Percentiles rank a stretch among this genome's conserved stretches.
Evolutionary conservation across 352 stramenopile genomes (phyloP).

Genomic region (Pythium monospermum): DNA sequence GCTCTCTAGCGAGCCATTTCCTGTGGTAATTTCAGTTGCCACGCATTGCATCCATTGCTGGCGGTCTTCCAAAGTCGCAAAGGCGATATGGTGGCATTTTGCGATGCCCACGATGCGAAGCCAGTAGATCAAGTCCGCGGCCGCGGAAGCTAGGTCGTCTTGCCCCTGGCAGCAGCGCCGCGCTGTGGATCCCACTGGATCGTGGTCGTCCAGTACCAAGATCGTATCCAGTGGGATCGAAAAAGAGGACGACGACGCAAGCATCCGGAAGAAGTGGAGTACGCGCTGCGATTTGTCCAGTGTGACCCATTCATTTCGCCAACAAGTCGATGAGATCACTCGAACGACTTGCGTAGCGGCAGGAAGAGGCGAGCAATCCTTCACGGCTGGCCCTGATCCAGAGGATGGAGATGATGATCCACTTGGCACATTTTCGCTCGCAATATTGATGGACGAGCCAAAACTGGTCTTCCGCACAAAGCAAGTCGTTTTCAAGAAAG

Average conservation of each 20-base stretch:
- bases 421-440: background rate
- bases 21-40: conserved; percentile 11
- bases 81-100: conserved; percentile 47
- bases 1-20: background rate
- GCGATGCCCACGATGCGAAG: conserved; percentile 34
- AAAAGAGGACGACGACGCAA: conserved; percentile 29
- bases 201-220: conserved; percentile 20
- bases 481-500: conserved; percentile 20
- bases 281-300: conserved; percentile 30
- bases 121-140: no score
- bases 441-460: conserved; percentile 14
- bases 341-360: conserved; percentile 40
- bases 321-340: conserved; percentile 27
- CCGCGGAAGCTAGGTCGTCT: no score
- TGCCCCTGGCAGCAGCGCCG: no score
- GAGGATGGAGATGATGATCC: background rate
- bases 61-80: conserved; percentile 29
- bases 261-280: conserved; percentile 44
- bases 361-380: conserved; percentile 22
- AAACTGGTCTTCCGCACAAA: conserved; percentile 20
- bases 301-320: conserved; percentile 52
- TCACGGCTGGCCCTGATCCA: background rate
- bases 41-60: conserved; percentile 29
- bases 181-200: background rate
- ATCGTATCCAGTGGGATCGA: conserved; percentile 29